These are phyloP conservation scores for Citrus mangshanensis DNA, from an alignment of 345 rosid genomes.

Conservation along the genomic window DNA sequence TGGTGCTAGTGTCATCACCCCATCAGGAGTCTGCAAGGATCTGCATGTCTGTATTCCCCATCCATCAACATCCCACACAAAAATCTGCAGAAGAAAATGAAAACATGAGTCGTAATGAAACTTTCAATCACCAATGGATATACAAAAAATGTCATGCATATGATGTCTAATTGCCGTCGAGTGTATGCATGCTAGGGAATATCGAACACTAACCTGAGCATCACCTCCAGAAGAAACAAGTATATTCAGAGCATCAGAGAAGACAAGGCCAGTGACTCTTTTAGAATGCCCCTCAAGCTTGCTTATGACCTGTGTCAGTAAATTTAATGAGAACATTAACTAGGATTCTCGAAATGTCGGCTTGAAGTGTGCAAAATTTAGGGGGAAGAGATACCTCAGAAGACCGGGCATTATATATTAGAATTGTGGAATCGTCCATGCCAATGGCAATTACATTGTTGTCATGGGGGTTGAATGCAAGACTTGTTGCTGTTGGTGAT, in stretches of 20 bases:
- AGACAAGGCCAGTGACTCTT: constrained; percentile 42
- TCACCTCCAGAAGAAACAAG: constrained; percentile 51
- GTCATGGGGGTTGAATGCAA: constrained; percentile 53
- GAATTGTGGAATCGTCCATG: constrained; percentile 44
- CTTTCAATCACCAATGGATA: not conserved
- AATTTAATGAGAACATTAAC: not conserved
- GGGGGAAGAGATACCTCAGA: constrained; percentile 27
- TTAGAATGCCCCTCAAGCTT: constrained; percentile 39
- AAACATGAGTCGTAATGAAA: not conserved
- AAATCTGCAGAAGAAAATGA: constrained; percentile 26
- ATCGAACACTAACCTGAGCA: constrained; percentile 35
- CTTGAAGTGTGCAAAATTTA: not conserved
- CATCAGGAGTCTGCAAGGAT: constrained; percentile 24
- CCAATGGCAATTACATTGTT: constrained; percentile 47
- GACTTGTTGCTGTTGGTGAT: constrained; percentile 37
- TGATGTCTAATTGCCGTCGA: not conserved
- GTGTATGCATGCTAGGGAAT: not conserved
- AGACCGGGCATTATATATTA: constrained; percentile 28
- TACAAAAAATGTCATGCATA: not conserved
- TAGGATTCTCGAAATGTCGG: not conserved
- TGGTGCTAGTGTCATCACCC: not conserved
- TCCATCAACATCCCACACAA: constrained; percentile 34
- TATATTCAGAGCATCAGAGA: constrained; percentile 29
- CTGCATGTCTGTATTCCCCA: constrained; percentile 33
- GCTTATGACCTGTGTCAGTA: constrained; percentile 28